A percentile compares a stretch with the other conserved stretches of the same genome.
phyloP scores from a whole-genome alignment of 2,329 filamentous ascomycete species.

The Uncinocarpus reesii region DNA sequence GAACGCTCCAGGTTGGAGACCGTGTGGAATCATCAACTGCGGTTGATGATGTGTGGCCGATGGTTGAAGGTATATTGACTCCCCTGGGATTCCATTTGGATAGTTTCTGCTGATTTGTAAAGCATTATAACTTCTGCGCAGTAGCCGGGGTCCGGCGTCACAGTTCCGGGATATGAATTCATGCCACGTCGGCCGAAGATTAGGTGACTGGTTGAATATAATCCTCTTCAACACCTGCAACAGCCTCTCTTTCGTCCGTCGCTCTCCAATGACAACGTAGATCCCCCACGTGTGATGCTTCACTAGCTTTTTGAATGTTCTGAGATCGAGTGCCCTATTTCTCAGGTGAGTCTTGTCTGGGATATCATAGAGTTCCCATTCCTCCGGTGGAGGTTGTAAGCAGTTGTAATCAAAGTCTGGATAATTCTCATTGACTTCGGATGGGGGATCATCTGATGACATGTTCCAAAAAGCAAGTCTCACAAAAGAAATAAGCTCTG shows the following conservation, averaged over 20 bases:
- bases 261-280: slow-evolving; percentile 9
- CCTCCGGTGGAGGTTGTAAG: slow-evolving; percentile 9
- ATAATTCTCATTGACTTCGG: slow-evolving; percentile 14
- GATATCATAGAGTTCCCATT: slow-evolving; percentile 16
- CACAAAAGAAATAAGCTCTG: neutral
- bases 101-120: slow-evolving; percentile 12
- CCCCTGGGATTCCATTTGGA: slow-evolving; percentile 10
- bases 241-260: slow-evolving; percentile 13
- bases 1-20: neutral
- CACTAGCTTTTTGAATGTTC: slow-evolving; percentile 12
- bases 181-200: slow-evolving; percentile 14
- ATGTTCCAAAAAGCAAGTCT: neutral
- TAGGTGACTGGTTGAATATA: slow-evolving; percentile 14
- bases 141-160: slow-evolving; percentile 16
- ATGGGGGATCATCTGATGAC: slow-evolving; percentile 7
- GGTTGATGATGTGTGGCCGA: neutral
- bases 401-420: slow-evolving; percentile 12
- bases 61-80: slow-evolving; percentile 3
- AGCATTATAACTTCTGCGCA: slow-evolving; percentile 13
- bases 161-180: slow-evolving; percentile 15
- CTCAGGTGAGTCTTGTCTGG: slow-evolving; percentile 14
- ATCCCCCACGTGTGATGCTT: slow-evolving; percentile 17
- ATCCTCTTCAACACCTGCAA: slow-evolving; percentile 16
- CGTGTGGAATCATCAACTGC: neutral
- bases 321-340: slow-evolving; percentile 9